Percentiles rank a stretch among this genome's conserved stretches.
phyloP scores from a whole-genome alignment of 164 flowering plant species.

The Litsea cubeba region DNA sequence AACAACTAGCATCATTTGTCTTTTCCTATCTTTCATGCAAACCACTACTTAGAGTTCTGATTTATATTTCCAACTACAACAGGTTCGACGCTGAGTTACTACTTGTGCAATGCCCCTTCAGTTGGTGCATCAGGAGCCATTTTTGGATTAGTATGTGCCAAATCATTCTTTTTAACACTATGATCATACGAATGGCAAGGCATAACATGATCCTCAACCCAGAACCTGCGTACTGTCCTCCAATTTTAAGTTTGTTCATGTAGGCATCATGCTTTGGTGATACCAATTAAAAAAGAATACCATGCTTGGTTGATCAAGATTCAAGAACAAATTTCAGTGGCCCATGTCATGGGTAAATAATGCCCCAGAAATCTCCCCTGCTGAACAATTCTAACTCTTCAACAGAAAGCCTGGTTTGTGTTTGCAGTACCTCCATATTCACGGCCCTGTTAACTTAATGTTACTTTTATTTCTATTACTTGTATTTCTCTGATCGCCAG shows the following conservation, averaged over 20 bases:
- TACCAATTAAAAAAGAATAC: too few species aligned
- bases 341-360: neutral
- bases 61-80: constrained; percentile 18
- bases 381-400: too few species aligned
- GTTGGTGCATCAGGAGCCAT: constrained; percentile 98
- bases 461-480: too few species aligned
- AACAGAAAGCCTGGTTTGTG: too few species aligned
- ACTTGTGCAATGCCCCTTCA: constrained; percentile 62
- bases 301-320: neutral
- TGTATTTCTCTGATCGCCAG: too few species aligned
- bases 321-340: neutral
- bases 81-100: constrained; percentile 85
- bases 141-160: constrained; percentile 70
- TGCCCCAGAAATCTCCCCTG: too few species aligned
- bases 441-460: too few species aligned
- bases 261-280: neutral
- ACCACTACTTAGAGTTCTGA: neutral
- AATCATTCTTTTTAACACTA: neutral
- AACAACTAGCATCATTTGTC: constrained; percentile 14
- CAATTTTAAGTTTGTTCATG: too few species aligned
- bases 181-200: too few species aligned
- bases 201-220: neutral
- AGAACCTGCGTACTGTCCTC: neutral
- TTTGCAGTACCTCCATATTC: too few species aligned
- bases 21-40: constrained; percentile 7